Conservation (phyloP, 257 asterid genomes). For the Gentiana dahurica region DNA sequence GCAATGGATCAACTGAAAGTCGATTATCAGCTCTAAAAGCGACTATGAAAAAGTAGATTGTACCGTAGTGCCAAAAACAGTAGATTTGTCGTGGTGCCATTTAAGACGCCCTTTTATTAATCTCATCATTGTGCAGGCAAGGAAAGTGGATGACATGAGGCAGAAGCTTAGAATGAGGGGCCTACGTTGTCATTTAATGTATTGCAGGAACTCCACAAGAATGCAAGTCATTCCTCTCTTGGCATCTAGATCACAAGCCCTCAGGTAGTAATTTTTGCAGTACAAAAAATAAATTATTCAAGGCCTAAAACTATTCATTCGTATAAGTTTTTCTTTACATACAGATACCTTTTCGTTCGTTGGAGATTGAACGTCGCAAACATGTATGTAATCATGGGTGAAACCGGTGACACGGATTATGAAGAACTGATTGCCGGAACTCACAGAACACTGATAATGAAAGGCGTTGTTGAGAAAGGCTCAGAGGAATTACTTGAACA, state of each 20-base stretch:
- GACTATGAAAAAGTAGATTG: too few species aligned
- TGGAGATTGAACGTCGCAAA: slow-evolving; percentile 75
- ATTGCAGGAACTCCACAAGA: slow-evolving; percentile 72
- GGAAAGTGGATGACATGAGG: slow-evolving; percentile 73
- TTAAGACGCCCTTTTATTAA: too few species aligned
- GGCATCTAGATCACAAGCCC: slow-evolving; percentile 90
- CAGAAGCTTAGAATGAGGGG: slow-evolving; percentile 90
- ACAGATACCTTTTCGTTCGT: slow-evolving; percentile 75
- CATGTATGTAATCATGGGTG: slow-evolving; percentile 76
- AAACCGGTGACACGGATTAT: slow-evolving; percentile 80
- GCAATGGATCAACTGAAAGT: too few species aligned
- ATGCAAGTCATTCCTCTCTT: slow-evolving; percentile 79
- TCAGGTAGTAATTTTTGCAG: slow-evolving; percentile 33
- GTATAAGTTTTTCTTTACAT: too few species aligned
- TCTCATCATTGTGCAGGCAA: slow-evolving; percentile 45
- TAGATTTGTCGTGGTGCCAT: too few species aligned
- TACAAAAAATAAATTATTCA: too few species aligned
- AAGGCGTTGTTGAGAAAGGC: slow-evolving; percentile 48
- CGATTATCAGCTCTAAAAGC: too few species aligned
- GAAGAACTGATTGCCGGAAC: slow-evolving; percentile 72
- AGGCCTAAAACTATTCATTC: too few species aligned
- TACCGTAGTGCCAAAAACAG: too few species aligned
- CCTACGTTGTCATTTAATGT: slow-evolving; percentile 80
- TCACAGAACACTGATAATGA: slow-evolving; percentile 63
- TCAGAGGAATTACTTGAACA: slow-evolving; percentile 69